Evolutionary conservation across 164 flowering plant species (phyloP).

Genomic region (Sedum album): DNA sequence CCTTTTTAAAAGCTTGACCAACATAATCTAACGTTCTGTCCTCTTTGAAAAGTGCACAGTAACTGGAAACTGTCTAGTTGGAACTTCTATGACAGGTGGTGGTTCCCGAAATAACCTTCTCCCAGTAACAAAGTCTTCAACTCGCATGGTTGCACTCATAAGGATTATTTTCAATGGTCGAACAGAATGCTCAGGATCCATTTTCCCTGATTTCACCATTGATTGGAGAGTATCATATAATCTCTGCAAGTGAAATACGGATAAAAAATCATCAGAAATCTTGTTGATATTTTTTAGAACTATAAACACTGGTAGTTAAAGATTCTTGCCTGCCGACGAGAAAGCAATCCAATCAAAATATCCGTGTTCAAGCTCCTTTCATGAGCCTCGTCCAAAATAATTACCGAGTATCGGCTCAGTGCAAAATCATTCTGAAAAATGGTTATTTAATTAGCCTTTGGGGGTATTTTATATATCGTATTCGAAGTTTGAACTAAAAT

Average conservation of each 20-base stretch:
- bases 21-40: constrained; percentile 79
- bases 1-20: constrained; percentile 86
- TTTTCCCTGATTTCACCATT: constrained; percentile 38
- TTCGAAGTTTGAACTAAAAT: background rate
- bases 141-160: constrained; percentile 97
- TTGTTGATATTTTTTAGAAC: constrained; percentile 1
- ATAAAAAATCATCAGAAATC: background rate
- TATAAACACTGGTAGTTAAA: too few species aligned
- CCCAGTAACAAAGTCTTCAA: constrained; percentile 73
- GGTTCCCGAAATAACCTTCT: constrained; percentile 49
- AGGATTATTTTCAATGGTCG: constrained; percentile 69
- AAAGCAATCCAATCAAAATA: constrained; percentile 93
- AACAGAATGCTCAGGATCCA: constrained; percentile 36
- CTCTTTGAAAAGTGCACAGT: constrained; percentile 69
- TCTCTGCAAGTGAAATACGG: constrained; percentile 29
- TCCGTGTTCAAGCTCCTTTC: constrained; percentile 97
- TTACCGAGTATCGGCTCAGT: constrained; percentile 66
- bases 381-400: constrained; percentile 95
- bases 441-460: too few species aligned
- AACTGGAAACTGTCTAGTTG: constrained; percentile 79
- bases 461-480: background rate
- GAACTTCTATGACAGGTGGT: constrained; percentile 86
- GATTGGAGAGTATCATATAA: constrained; percentile 47
- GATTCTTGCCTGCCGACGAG: constrained; percentile 97
- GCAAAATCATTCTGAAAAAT: constrained; percentile 67